phyloP scores from a whole-genome alignment of 2,329 filamentous ascomycete genomes.

The Diplodia scrobiculata region DNA sequence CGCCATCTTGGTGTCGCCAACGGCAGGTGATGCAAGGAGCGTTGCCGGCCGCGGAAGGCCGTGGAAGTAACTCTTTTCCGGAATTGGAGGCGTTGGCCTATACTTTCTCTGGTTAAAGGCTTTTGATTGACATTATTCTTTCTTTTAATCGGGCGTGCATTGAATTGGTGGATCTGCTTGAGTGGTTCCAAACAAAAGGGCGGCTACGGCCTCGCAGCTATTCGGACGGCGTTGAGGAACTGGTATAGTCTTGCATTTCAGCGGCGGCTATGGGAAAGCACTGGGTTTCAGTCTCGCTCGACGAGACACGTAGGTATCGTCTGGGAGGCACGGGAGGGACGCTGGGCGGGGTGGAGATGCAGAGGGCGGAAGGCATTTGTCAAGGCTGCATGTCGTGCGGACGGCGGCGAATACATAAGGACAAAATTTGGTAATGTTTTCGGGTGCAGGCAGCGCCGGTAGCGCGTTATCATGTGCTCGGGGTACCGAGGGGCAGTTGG shows the following conservation, averaged over 20 bases:
- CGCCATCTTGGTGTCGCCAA: constrained; percentile 33
- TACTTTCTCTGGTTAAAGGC: neutral
- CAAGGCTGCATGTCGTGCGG: constrained; percentile 2
- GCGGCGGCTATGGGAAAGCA: constrained; percentile 16
- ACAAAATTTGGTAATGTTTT: constrained; percentile 28
- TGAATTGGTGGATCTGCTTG: constrained; percentile 5
- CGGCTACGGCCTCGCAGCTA: constrained; percentile 18
- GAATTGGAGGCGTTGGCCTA: neutral
- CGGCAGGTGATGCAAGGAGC: constrained; percentile 16
- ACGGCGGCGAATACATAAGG: constrained; percentile 12
- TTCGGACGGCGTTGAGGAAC: constrained; percentile 14
- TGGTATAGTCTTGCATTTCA: constrained; percentile 18
- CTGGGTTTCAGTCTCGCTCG: neutral
- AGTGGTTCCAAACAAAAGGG: constrained; percentile 12
- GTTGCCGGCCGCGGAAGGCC: neutral
- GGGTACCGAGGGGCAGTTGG: no score
- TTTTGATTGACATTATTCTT: neutral
- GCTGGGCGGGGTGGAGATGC: neutral
- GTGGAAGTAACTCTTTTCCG: neutral
- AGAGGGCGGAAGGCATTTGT: constrained; percentile 10
- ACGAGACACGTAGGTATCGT: neutral
- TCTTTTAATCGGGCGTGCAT: constrained; percentile 20
- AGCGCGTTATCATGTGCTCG: constrained; percentile 16
- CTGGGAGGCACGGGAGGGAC: neutral
- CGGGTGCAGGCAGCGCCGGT: neutral